A percentile compares a stretch with the other conserved stretches of the same genome.
phyloP scores from a whole-genome alignment of 371 early-diverging fungal genomes.

The Mortierella sp. region DNA sequence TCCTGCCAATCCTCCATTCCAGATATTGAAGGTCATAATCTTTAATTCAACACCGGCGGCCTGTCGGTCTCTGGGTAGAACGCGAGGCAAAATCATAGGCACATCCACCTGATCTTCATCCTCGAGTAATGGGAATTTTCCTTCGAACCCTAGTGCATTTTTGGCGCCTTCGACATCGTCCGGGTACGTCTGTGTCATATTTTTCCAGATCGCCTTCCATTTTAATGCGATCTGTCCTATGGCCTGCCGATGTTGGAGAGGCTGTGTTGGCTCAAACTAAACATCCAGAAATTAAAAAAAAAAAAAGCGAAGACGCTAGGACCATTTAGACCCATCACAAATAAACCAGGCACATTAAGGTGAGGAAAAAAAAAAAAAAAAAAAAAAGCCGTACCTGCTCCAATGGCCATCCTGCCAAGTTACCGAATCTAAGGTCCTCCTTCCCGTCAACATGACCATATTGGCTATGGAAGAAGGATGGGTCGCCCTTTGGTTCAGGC shows the following conservation, averaged over 20 bases:
- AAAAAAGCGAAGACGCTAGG: not conserved
- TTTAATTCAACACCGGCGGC: conserved; percentile 35
- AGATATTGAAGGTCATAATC: conserved; percentile 50
- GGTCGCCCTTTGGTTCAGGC: conserved; percentile 43
- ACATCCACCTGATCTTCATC: conserved; percentile 8
- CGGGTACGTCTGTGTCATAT: conserved; percentile 8
- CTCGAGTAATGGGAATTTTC: conserved; percentile 27
- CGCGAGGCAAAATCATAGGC: conserved; percentile 31
- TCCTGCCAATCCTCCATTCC: conserved; percentile 45
- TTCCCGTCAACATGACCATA: conserved; percentile 53
- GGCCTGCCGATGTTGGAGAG: conserved; percentile 23
- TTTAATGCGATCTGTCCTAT: conserved; percentile 36
- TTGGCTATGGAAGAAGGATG: conserved; percentile 45
- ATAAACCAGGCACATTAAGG: not conserved
- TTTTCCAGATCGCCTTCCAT: conserved; percentile 38
- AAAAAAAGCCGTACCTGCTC: conserved; percentile 27
- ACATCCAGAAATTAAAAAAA: not conserved
- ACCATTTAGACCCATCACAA: not conserved
- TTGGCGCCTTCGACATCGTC: conserved; percentile 47
- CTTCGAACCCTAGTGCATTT: conserved; percentile 43
- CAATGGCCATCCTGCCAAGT: conserved; percentile 48
- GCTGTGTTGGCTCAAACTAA: conserved; percentile 29
- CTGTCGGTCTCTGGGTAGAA: conserved; percentile 35
- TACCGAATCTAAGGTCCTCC: conserved; percentile 50
- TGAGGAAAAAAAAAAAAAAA: not conserved